Percentiles rank a stretch among this genome's conserved stretches.
These are phyloP conservation scores for Picea sitchensis DNA, from an alignment of 75 land plant genomes.

Conservation along the genomic window DNA sequence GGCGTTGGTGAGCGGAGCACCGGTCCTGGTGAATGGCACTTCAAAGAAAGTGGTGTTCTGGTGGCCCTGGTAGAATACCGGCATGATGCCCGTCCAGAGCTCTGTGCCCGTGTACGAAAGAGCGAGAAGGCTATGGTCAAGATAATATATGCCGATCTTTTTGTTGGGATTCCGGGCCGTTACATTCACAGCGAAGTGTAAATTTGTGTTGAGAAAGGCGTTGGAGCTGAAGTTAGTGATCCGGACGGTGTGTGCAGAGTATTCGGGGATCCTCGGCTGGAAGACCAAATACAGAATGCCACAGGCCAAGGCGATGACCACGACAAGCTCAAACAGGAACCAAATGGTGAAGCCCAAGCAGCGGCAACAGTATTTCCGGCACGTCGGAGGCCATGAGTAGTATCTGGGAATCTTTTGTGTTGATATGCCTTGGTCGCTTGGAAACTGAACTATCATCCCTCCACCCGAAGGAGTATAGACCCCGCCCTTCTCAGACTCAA, in stretches of 20 bases:
- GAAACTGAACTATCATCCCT: background rate
- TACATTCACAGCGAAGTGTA: constrained; percentile 20
- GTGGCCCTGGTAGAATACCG: constrained; percentile 53
- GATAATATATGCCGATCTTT: constrained; percentile 42
- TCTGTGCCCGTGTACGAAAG: constrained; percentile 19
- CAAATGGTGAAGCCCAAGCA: constrained; percentile 37
- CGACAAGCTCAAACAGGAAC: constrained; percentile 26
- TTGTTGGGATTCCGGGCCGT: constrained; percentile 40
- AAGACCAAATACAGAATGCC: constrained; percentile 22
- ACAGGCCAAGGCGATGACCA: constrained; percentile 8
- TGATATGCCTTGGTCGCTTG: background rate
- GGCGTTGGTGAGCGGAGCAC: constrained; percentile 7
- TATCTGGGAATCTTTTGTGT: constrained; percentile 3
- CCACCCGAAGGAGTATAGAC: background rate
- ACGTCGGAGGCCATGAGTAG: constrained; percentile 28
- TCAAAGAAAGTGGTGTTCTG: constrained; percentile 28
- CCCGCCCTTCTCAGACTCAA: background rate
- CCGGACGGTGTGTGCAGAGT: constrained; percentile 19
- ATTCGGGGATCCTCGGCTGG: constrained; percentile 24
- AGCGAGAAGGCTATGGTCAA: constrained; percentile 9
- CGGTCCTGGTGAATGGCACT: constrained; percentile 4
- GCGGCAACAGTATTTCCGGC: constrained; percentile 26
- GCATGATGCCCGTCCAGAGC: constrained; percentile 25
- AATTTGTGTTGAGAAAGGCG: background rate
- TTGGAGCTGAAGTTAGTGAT: constrained; percentile 12